Evolutionary conservation across 2,329 filamentous ascomycete species (phyloP).

Genomic region (Chalaropsis thielavioides): DNA sequence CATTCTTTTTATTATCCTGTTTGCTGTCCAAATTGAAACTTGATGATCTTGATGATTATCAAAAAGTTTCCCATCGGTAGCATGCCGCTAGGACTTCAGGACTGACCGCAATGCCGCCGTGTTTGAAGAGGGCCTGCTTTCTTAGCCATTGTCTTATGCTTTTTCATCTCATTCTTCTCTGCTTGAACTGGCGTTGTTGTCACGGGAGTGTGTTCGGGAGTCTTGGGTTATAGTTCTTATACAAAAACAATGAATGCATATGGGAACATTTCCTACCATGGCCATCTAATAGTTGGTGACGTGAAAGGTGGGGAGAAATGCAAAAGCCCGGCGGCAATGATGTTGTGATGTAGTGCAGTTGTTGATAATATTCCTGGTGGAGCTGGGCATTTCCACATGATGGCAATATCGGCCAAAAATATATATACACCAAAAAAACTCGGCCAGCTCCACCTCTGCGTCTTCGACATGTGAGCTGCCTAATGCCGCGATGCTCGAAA

Average conservation of each 20-base stretch:
- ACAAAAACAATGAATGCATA: not conserved
- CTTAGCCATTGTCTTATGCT: not conserved
- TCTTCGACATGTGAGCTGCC: not conserved
- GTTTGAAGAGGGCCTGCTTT: not conserved
- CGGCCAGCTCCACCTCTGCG: not conserved
- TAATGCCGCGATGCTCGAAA: not conserved
- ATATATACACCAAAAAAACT: constrained; percentile 3
- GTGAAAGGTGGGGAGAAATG: no score
- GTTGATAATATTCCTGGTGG: not conserved
- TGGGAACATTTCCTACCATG: not conserved
- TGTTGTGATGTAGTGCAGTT: no score
- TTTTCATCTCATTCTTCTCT: not conserved
- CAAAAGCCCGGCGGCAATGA: no score
- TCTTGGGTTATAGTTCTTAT: not conserved
- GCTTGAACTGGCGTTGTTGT: not conserved
- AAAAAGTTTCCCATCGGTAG: not conserved
- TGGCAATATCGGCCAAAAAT: constrained; percentile 3
- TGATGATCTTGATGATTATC: not conserved
- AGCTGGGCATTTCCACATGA: not conserved
- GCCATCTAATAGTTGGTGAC: no score
- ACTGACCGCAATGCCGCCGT: not conserved
- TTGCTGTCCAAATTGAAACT: not conserved
- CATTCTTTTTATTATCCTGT: constrained; percentile 6
- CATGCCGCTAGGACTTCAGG: not conserved
- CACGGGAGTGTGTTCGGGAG: not conserved